These are phyloP conservation scores for Penicillium waksmanii DNA, from an alignment of 495 filamentous ascomycete genomes.

Conservation along the genomic window DNA sequence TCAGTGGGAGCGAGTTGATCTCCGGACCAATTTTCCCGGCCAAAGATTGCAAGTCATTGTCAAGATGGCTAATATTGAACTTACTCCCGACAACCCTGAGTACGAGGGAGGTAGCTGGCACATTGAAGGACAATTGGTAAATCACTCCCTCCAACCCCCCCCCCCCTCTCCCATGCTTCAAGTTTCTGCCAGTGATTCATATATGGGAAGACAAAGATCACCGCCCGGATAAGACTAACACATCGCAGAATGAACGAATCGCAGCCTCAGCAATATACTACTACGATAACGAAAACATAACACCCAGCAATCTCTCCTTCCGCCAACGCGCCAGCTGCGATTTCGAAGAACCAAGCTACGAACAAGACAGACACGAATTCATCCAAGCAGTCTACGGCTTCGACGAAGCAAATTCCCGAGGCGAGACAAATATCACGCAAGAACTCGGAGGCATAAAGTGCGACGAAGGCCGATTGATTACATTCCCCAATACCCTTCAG, in stretches of 20 bases:
- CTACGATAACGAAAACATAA: constrained; percentile 66
- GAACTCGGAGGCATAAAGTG: constrained; percentile 39
- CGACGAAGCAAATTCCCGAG: neutral
- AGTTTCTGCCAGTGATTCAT: neutral
- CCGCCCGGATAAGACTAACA: neutral
- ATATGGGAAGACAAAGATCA: too few relatives aligned
- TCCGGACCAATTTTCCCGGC: constrained; percentile 30
- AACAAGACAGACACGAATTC: constrained; percentile 34
- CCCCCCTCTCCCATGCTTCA: neutral
- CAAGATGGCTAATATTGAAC: constrained; percentile 64
- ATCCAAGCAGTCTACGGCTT: constrained; percentile 38
- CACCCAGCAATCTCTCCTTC: constrained; percentile 55
- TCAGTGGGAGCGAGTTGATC: constrained; percentile 15
- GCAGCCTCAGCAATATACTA: constrained; percentile 65
- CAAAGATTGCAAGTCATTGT: constrained; percentile 63
- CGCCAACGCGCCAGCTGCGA: constrained; percentile 36
- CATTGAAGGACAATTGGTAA: constrained; percentile 55
- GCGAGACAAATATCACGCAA: constrained; percentile 28
- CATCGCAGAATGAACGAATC: constrained; percentile 56
- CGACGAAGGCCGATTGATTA: constrained; percentile 34
- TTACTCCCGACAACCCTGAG: constrained; percentile 59
- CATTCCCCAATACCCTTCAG: constrained; percentile 47
- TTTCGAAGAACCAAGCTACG: constrained; percentile 20
- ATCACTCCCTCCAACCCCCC: neutral
- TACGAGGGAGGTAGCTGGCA: constrained; percentile 57